Conservation (phyloP, 2,329 filamentous ascomycete species). For the Alternaria ventricosa region DNA sequence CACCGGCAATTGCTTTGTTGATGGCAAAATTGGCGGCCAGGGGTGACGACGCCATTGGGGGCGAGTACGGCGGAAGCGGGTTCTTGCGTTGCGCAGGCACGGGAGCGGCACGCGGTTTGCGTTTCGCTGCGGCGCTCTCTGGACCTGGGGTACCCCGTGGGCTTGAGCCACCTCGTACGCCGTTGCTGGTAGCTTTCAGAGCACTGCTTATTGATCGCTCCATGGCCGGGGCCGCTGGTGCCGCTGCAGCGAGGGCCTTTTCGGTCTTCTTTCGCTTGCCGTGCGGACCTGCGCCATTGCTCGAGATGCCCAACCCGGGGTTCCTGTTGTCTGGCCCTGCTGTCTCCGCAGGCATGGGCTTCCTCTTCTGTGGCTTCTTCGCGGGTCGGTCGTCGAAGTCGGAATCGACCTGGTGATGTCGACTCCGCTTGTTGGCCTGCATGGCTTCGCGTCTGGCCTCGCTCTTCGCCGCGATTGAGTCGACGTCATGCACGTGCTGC, state of each 20-base stretch:
- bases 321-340: conserved; percentile 48
- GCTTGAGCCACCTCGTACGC: conserved; percentile 58
- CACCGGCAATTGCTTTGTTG: conserved; percentile 60
- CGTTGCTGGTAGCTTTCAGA: conserved; percentile 57
- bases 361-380: conserved; percentile 71
- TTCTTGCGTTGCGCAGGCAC: conserved; percentile 80
- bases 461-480: conserved; percentile 79
- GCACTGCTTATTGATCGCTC: conserved; percentile 71
- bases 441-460: conserved; percentile 85
- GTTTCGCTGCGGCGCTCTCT: conserved; percentile 59
- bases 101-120: conserved; percentile 72
- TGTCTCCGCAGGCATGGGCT: conserved; percentile 60
- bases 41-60: conserved; percentile 77
- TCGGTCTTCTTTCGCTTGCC: conserved; percentile 84
- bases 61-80: conserved; percentile 64
- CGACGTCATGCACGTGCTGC: conserved; percentile 77
- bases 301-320: conserved; percentile 69
- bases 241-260: conserved; percentile 56
- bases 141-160: conserved; percentile 73
- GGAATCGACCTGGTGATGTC: conserved; percentile 73
- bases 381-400: conserved; percentile 74
- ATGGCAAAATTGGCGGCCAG: conserved; percentile 68
- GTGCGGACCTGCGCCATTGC: conserved; percentile 62
- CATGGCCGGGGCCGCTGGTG: conserved; percentile 55
- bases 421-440: conserved; percentile 73